Evolutionary conservation across 2,329 filamentous ascomycete genomes (phyloP), one percentile per base, ranked within the genome.

Genomic region (Aspergillus piperis): DNA sequence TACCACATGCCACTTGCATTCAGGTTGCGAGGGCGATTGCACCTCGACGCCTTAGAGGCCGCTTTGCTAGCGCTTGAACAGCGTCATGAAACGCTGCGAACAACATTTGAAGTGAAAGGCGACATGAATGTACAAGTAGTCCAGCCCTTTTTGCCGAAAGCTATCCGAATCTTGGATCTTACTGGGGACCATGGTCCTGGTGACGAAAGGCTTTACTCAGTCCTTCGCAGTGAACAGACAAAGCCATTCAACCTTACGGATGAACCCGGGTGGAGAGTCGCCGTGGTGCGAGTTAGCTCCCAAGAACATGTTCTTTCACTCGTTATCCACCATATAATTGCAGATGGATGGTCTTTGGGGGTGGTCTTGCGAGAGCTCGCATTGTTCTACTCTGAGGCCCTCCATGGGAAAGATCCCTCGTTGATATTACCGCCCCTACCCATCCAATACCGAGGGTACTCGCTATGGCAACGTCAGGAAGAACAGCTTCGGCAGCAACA

Each of bases 1-100:
- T 50, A 50, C 21, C 58, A 52, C n/a, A 25, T 60, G 17, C 44
- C 53, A 13, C 38, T 42, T 25, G 58, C 21, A 3, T n/a, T 42
- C 3, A 44, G 58, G 7, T 4, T 60, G 6, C 32, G 30, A 17
- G 59, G 59, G 6, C 8, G 8, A 15, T 54, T 61, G 5, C 59
- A 21, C 5, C 25, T 61, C 10, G 54, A 61, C 8, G 49, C 39
- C 7, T 27, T 61, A 8, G 41, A 58, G 41, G 7, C 27, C 5
- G 59, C 54, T 3, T 10, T 61, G 2, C 36, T 32, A 15, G 49
- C 54, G 10, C 21, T 61, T 49, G 59, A 48, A 11, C 1, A 54
- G 30, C 25, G 54, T 13, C 59, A 61, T 25, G 59, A 54, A 13
- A 61, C 59, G 10, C 59, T 61, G 4, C 48, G 59, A n/a, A 61